Evolutionary conservation across 768 basidiomycete genomes (phyloP), one percentile per base, ranked within the genome.

Genomic region (Steccherinum ochraceum): DNA sequence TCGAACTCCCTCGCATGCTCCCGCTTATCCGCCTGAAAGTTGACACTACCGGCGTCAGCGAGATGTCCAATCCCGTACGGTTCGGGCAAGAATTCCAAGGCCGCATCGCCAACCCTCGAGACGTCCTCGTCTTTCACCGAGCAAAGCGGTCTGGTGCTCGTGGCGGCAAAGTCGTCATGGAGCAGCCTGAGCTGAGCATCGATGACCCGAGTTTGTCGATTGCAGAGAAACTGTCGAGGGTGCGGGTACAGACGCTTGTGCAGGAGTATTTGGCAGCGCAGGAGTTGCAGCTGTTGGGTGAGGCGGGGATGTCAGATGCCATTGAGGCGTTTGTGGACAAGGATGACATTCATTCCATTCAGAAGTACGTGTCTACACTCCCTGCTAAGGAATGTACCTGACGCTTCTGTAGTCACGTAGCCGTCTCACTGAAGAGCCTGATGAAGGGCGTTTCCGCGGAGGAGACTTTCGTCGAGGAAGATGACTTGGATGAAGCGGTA

Each of bases 281-380:
- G 70, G 90, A 94, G 65, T 69, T 98, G 61, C 93, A 96, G 71
- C 69, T 98, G 46, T 71, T 98, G 16, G 90, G 88, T 1, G 93
- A 96, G 69, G 75, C 76, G 40, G 93, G 87, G 21, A 89, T 99
- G 87, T 86, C 84, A 39, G 89, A 93, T 64, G 96, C 96, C 4
- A 93, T 99, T 48, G 85, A 90, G 72, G 77, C 85, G 67, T 98
- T 89, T 68, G 94, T 99, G 52, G 94, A 97, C 67, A 99, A 99
- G 75, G 95, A 97, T 61, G 93, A 96, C 66, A 83, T 81, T 24
- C 89, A 93, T 71, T 92, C 95, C 7, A 95, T 99, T 62, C 80
- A 84, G 56, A 78, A 73, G 93, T 93, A 56, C 57, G 87, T 78
- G 3, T 12, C n/a, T 26, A 4, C 25, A 26, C 18, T 46, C 24